Evolutionary conservation across 768 basidiomycete species (phyloP).

Genomic region (Rhodotorula kratochvilovae): DNA sequence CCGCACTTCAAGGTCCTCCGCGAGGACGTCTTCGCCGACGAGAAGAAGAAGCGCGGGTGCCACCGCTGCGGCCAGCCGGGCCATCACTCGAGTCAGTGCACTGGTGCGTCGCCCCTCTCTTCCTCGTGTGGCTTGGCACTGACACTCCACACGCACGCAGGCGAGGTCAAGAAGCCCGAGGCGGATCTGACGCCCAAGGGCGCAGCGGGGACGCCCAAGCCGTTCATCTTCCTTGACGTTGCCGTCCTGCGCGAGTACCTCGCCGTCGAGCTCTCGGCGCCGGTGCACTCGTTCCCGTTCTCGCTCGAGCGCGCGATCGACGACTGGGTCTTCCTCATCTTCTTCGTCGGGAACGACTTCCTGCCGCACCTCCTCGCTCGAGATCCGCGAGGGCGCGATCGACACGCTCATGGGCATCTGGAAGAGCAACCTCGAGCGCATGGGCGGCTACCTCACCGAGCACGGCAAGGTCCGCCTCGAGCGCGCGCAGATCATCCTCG

Average conservation of each 20-base stretch:
- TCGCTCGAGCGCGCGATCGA: slow-evolving; percentile 94
- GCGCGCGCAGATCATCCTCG: slow-evolving; percentile 87
- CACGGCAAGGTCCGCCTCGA: slow-evolving; percentile 80
- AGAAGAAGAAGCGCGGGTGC: slow-evolving; percentile 66
- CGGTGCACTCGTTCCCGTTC: slow-evolving; percentile 74
- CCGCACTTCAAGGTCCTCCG: slow-evolving; percentile 95
- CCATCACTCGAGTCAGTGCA: slow-evolving; percentile 92
- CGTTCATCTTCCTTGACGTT: slow-evolving; percentile 99
- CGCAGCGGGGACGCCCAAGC: slow-evolving; percentile 64
- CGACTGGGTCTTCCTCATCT: slow-evolving; percentile 99
- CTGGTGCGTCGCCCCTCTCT: slow-evolving; percentile 50
- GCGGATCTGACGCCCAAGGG: slow-evolving; percentile 50
- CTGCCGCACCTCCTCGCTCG: slow-evolving; percentile 95
- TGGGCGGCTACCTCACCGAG: slow-evolving; percentile 96
- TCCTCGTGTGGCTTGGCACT: no score
- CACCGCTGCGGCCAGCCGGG: slow-evolving; percentile 91
- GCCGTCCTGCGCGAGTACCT: slow-evolving; percentile 93
- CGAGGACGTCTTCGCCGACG: slow-evolving; percentile 82
- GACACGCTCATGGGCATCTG: slow-evolving; percentile 94
- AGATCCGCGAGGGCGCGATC: slow-evolving; percentile 98
- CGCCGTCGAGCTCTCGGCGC: slow-evolving; percentile 84
- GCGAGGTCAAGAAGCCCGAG: slow-evolving; percentile 60
- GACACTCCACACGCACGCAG: slow-evolving; percentile 46
- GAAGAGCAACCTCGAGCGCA: slow-evolving; percentile 84
- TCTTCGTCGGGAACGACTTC: slow-evolving; percentile 99